phyloP scores from a whole-genome alignment of 1,284 basidiomycete genomes.

The Amylostereum areolatum region DNA sequence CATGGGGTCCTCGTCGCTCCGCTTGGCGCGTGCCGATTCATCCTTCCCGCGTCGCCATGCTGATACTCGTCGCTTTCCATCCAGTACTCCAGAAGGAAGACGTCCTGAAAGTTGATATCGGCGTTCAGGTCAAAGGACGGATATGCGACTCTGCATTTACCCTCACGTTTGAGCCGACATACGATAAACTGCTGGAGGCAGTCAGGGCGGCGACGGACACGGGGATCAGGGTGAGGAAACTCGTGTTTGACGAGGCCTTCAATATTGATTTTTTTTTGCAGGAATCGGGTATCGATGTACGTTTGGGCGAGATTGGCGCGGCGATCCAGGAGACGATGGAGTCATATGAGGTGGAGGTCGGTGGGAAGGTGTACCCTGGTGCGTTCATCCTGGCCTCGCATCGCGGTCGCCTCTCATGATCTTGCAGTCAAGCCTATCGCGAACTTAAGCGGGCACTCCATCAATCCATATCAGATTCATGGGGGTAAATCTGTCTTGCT shows the following conservation, averaged over 20 bases:
- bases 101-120: conserved; percentile 96
- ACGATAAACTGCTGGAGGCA: conserved; percentile 85
- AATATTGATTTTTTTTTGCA: conserved; percentile 23
- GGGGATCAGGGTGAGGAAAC: conserved; percentile 63
- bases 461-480: conserved; percentile 87
- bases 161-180: conserved; percentile 83
- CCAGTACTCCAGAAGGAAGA: conserved; percentile 79
- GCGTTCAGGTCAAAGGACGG: conserved; percentile 92
- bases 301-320: conserved; percentile 89
- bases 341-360: conserved; percentile 92
- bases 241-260: not conserved
- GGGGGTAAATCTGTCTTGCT: conserved; percentile 86
- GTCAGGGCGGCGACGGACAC: conserved; percentile 94
- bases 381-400: conserved; percentile 17
- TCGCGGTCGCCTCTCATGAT: conserved; percentile 7
- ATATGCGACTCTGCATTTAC: conserved; percentile 98
- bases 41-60: conserved; percentile 10
- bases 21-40: too few relatives aligned
- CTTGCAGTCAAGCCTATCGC: conserved; percentile 82
- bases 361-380: conserved; percentile 85
- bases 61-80: conserved; percentile 2
- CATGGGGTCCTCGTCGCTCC: too few relatives aligned
- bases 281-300: conserved; percentile 96
- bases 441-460: conserved; percentile 90
- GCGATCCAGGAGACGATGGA: conserved; percentile 99